phyloP scores from a whole-genome alignment of 441 rosid genomes.

The Populus hybrid region DNA sequence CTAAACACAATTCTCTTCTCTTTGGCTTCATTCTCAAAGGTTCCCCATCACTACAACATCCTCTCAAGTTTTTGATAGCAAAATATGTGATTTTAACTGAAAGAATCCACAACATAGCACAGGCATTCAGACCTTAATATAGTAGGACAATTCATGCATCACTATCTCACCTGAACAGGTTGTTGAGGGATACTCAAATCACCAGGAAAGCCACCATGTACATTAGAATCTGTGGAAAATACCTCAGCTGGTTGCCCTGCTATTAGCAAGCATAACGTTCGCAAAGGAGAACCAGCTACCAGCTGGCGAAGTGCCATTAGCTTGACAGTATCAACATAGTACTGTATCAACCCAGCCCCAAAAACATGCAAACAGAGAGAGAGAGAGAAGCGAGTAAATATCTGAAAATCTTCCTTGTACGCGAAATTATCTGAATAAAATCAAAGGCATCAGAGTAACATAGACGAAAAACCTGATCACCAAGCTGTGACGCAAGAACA shows the following conservation, averaged over 20 bases:
- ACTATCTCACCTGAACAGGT: slow-evolving; percentile 56
- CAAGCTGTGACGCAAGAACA: slow-evolving; percentile 94
- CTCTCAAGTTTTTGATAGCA: not conserved
- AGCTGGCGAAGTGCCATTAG: slow-evolving; percentile 96
- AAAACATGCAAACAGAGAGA: slow-evolving; percentile 12
- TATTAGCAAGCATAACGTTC: slow-evolving; percentile 93
- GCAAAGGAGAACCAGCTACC: slow-evolving; percentile 91
- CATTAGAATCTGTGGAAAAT: slow-evolving; percentile 48
- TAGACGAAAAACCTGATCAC: slow-evolving; percentile 69
- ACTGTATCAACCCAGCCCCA: slow-evolving; percentile 48
- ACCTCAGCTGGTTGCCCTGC: slow-evolving; percentile 98
- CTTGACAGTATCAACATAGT: slow-evolving; percentile 86
- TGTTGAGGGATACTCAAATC: slow-evolving; percentile 41
- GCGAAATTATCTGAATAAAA: slow-evolving; percentile 13
- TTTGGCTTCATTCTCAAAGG: not conserved
- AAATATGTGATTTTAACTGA: not conserved
- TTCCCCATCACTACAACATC: not conserved
- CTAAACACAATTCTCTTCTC: not conserved
- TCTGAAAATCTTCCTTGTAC: slow-evolving; percentile 2
- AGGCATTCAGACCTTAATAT: not conserved
- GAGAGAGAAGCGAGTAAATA: slow-evolving; percentile 3
- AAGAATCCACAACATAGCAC: slow-evolving; percentile 11
- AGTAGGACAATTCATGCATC: slow-evolving; percentile 3
- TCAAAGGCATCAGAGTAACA: slow-evolving; percentile 13
- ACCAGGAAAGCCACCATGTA: slow-evolving; percentile 37